phyloP scores from a whole-genome alignment of 495 filamentous ascomycete species.

The Hypoxylon subgilvum region DNA sequence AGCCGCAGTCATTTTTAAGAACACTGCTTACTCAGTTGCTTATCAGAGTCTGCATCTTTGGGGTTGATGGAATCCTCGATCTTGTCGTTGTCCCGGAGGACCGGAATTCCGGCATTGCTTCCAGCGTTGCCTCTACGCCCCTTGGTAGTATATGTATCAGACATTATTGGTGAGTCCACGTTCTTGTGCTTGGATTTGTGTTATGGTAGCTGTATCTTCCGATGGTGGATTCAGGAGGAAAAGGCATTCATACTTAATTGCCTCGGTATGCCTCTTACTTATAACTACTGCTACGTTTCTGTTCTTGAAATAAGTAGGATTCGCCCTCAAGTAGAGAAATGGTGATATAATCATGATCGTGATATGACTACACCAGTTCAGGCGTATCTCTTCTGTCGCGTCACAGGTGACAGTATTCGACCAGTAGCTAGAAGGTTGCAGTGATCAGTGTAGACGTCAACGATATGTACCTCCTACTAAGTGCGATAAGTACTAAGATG shows the following conservation, averaged over 20 bases:
- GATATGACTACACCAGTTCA: not conserved
- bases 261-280: too few species aligned
- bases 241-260: too few species aligned
- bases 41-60: conserved; percentile 55
- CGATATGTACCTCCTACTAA: not conserved
- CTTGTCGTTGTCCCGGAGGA: conserved; percentile 56
- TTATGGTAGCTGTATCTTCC: not conserved
- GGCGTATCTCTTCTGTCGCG: not conserved
- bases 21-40: conserved; percentile 54
- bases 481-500: not conserved
- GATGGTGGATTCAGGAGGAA: too few species aligned
- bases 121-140: conserved; percentile 37
- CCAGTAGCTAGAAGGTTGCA: not conserved
- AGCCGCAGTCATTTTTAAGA: too few species aligned
- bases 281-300: not conserved
- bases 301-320: too few species aligned
- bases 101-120: conserved; percentile 53
- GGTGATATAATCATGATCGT: conserved; percentile 17
- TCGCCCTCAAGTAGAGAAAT: too few species aligned
- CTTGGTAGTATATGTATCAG: too few species aligned
- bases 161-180: too few species aligned
- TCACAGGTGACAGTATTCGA: not conserved
- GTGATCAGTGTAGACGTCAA: not conserved
- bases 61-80: conserved; percentile 57
- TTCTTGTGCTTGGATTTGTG: too few species aligned